Percentiles rank a stretch among this genome's conserved stretches.
These are phyloP conservation scores for Aaosphaeria arxii DNA, from an alignment of 2,329 filamentous ascomycete genomes.

Conservation along the genomic window DNA sequence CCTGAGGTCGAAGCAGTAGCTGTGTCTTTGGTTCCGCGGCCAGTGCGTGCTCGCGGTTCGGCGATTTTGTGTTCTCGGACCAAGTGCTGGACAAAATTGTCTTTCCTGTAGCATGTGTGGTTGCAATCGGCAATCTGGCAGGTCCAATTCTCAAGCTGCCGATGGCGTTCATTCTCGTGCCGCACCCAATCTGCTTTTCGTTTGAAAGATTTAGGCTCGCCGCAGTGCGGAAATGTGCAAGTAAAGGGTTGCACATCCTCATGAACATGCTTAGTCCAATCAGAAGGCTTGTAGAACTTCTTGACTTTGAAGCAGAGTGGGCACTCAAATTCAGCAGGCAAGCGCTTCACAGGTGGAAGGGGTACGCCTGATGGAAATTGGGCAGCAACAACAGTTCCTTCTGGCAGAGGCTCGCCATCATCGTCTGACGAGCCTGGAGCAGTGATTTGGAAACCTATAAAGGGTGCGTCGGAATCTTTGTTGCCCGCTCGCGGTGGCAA, in stretches of 20 bases:
- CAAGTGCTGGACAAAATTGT: slow-evolving; percentile 91
- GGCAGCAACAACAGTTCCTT: slow-evolving; percentile 67
- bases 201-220: slow-evolving; percentile 88
- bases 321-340: slow-evolving; percentile 89
- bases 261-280: slow-evolving; percentile 96
- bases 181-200: slow-evolving; percentile 94
- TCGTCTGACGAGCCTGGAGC: slow-evolving; percentile 59
- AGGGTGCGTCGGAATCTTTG: slow-evolving; percentile 57
- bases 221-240: slow-evolving; percentile 81
- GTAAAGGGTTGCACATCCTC: slow-evolving; percentile 93
- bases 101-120: slow-evolving; percentile 80
- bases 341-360: slow-evolving; percentile 69
- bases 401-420: slow-evolving; percentile 62
- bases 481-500: slow-evolving; percentile 59
- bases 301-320: slow-evolving; percentile 82
- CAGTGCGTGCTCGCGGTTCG: slow-evolving; percentile 74
- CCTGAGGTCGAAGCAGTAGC: slow-evolving; percentile 9
- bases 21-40: slow-evolving; percentile 41
- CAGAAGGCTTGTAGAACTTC: slow-evolving; percentile 84
- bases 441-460: slow-evolving; percentile 54
- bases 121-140: slow-evolving; percentile 78
- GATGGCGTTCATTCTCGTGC: slow-evolving; percentile 88
- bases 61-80: slow-evolving; percentile 85
- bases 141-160: slow-evolving; percentile 87
- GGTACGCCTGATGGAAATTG: slow-evolving; percentile 80